Evolutionary conservation across 2,329 filamentous ascomycete species (phyloP), one percentile per base, ranked within the genome.

Genomic region (Rhexocercosporidium sp.): DNA sequence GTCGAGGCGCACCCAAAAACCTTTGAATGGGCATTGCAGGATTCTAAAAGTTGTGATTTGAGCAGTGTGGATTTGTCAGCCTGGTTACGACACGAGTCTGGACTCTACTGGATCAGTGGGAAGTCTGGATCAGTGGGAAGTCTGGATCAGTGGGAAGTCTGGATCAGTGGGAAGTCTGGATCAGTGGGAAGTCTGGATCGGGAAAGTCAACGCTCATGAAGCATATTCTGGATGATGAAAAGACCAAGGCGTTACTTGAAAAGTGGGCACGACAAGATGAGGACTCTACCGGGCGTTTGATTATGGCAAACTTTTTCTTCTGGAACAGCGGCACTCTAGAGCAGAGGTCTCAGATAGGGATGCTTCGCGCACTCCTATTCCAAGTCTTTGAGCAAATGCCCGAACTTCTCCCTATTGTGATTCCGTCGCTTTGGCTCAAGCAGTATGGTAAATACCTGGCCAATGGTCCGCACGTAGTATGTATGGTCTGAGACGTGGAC

Each of bases 301-400:
- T 75, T 2, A 78, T 76, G 0, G 79, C 80, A 0, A 78, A 77
- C 0, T 83, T 80, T 70, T 83, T 82, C 70, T 82, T 84, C 65
- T 84, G 81, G 82, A 81, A 77, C 4, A 79, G 78, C 34, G 80
- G 79, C 11, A 78, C 78, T 1, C 14, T 34, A n/a, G 51, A 59
- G 22, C 66, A 68, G 39, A 59, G 60, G 25, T 63, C 66, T 27
- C 59, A 65, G 20, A 3, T 31, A 6, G 66, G 63, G 12, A 51
- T 68, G 37, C 49, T 68, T 34, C 57, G 59, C 6, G 51, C 62
- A 9, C n/a, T 67, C 1, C 14, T 65, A 1, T 65, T 57, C 16
- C 27, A 65, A 12, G 51, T 64, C 1, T 29, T 66, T 12, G 11
- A 59, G 3, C 39, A 60, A 2, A 20, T 47, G 14, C 60, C 47